Evolutionary conservation across 1,284 basidiomycete genomes (phyloP), one percentile per base, ranked within the genome.

Genomic region (Inonotus hispidus): DNA sequence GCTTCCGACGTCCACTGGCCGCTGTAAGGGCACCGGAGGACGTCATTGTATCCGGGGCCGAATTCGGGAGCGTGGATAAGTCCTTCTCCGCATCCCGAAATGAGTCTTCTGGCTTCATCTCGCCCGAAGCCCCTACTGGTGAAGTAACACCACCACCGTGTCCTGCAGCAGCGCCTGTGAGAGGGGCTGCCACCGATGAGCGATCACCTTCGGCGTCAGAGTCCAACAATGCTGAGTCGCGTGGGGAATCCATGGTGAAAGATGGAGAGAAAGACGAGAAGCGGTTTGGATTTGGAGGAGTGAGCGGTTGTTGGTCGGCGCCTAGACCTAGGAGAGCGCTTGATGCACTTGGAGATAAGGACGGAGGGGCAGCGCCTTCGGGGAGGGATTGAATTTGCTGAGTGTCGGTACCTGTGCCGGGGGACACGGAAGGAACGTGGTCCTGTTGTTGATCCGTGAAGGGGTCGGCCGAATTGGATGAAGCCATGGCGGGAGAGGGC

Each of bases 191-290:
- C 8, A 32, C 13, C 10, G 27, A 29, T 10, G 11, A 32, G 19
- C 19, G 16, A 19, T n/a, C 41, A 43, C 19, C 41, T 43, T 37
- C 32, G n/a, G 52, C 32, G 5, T 52, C 32, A 14, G 52, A 6
- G 5, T 6, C 23, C 29, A 25, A 29, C 56, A 58, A 14, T 4
- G 39, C 46, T 19, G 56, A 58, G 21, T 49, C 56, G 45, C 29
- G 56, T 4, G 55, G 55, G 7, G 55, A 56, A 13, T 56, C 55
- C n/a, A 53, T 29, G 25, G 5, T 29, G 19, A 56, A 13, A 2
- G 55, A 56, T 27, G 55, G 55, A 2, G 55, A 45, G 19, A 45
- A 43, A 7, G 41, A 29, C 3, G 55, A 56, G 25, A 56, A 56
- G 21, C 41, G 41, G 21, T 32, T 39, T 43, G 27, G 25, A 25